A percentile compares a stretch with the other conserved stretches of the same genome.
phyloP scores from a whole-genome alignment of 257 asterid species.

The Penstemon davidsonii region DNA sequence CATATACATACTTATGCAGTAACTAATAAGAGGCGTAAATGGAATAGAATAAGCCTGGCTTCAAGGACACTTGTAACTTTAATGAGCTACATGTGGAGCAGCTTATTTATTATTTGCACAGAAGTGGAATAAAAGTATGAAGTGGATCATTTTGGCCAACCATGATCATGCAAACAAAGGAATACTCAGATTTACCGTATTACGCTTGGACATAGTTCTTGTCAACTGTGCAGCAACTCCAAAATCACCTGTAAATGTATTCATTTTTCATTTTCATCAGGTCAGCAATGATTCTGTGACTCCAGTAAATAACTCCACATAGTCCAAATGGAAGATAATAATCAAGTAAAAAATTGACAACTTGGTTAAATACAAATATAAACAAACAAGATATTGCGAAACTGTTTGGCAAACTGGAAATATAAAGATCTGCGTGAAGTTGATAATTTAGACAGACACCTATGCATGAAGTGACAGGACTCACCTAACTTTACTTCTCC shows the following conservation, averaged over 20 bases:
- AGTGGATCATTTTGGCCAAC: slow-evolving; percentile 8
- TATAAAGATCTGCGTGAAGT: slow-evolving; percentile 1
- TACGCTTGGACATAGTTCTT: slow-evolving; percentile 98
- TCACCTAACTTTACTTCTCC: slow-evolving; percentile 98
- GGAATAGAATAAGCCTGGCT: slow-evolving; percentile 6
- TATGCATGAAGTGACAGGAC: slow-evolving; percentile 33
- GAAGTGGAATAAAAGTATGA: slow-evolving; percentile 17
- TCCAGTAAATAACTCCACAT: slow-evolving; percentile 1
- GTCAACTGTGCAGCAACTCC: slow-evolving; percentile 99
- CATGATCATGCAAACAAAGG: slow-evolving; percentile 16
- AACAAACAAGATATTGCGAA: slow-evolving; percentile 21
- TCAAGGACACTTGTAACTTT: slow-evolving; percentile 9
- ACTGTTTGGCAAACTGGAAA: slow-evolving; percentile 18
- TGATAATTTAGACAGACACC: slow-evolving; percentile 20
- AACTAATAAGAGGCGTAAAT: neutral
- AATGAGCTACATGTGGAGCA: slow-evolving; percentile 16
- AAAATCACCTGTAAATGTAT: slow-evolving; percentile 78
- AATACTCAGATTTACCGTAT: slow-evolving; percentile 62
- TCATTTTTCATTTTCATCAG: slow-evolving; percentile 23
- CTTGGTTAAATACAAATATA: slow-evolving; percentile 17
- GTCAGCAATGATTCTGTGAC: slow-evolving; percentile 14
- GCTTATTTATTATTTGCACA: slow-evolving; percentile 12
- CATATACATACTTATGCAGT: neutral
- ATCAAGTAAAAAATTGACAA: slow-evolving; percentile 24
- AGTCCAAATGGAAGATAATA: slow-evolving; percentile 19